Evolutionary conservation across 257 asterid genomes (phyloP).

Genomic region (Solanum sitiens): DNA sequence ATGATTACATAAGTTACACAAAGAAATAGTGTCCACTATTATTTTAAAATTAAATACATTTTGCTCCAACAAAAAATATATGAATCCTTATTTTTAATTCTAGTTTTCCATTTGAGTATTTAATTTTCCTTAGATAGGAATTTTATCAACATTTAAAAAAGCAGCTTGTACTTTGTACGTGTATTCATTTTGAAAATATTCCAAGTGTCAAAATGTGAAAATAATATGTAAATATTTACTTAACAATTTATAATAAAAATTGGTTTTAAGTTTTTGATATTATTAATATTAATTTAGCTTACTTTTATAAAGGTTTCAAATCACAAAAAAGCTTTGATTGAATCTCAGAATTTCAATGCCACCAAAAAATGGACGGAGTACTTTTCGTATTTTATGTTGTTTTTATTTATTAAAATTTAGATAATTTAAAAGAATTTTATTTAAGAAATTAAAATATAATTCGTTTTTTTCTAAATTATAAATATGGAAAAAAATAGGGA

Average conservation of each 20-base stretch:
- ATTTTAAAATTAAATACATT: not conserved
- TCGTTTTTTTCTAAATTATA: not conserved
- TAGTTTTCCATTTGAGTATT: no score
- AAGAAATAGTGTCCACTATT: no score
- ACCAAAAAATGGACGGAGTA: not conserved
- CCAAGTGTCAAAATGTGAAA: not conserved
- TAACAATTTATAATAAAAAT: no score
- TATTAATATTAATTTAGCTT: no score
- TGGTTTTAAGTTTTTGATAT: no score
- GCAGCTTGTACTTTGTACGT: not conserved
- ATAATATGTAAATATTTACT: no score
- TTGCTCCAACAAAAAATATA: not conserved
- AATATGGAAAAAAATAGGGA: no score
- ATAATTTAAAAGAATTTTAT: no score
- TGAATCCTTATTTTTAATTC: not conserved
- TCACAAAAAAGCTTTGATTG: not conserved
- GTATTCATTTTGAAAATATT: no score
- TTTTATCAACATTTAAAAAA: not conserved
- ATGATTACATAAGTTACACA: no score
- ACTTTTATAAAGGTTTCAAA: no score
- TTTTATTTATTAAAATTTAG: not conserved
- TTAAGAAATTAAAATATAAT: not conserved
- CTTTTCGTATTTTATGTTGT: not conserved
- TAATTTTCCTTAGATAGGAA: not conserved
- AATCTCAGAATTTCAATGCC: not conserved